Evolutionary conservation across 345 rosid genomes (phyloP).

Genomic region (Iberis pinnata): DNA sequence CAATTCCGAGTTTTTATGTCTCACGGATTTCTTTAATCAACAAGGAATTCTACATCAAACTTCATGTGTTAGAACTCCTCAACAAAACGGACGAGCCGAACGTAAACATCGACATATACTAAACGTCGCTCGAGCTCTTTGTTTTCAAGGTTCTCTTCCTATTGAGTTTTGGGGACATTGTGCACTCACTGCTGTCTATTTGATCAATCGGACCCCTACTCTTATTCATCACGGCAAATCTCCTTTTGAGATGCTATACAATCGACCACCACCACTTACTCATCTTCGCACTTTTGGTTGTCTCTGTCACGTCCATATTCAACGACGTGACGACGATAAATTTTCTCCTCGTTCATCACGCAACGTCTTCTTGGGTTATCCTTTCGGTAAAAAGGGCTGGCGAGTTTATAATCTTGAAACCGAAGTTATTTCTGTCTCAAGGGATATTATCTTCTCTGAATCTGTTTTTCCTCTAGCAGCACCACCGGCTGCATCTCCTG

Average conservation of each 20-base stretch:
- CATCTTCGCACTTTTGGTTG: neutral
- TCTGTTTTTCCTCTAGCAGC: no score
- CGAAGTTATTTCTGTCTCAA: no score
- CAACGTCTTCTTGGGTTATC: no score
- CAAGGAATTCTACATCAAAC: neutral
- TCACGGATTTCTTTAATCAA: neutral
- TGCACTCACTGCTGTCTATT: neutral
- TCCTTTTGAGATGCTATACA: neutral
- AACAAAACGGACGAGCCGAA: neutral
- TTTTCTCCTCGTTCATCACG: neutral
- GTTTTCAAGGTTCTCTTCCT: neutral
- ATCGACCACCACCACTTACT: neutral
- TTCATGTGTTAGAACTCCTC: neutral
- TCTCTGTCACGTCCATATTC: neutral
- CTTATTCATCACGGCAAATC: neutral
- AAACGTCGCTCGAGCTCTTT: neutral
- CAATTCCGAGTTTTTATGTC: neutral
- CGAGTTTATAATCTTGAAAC: no score
- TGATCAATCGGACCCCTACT: neutral
- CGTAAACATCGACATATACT: neutral
- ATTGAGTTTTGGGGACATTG: neutral
- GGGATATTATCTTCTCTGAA: no score
- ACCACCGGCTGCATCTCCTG: no score
- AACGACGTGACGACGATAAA: neutral
- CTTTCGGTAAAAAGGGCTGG: no score